Evolutionary conservation across 495 filamentous ascomycete species (phyloP), one percentile per base, ranked within the genome.

Genomic region (Pyrenopolyporus hunteri): DNA sequence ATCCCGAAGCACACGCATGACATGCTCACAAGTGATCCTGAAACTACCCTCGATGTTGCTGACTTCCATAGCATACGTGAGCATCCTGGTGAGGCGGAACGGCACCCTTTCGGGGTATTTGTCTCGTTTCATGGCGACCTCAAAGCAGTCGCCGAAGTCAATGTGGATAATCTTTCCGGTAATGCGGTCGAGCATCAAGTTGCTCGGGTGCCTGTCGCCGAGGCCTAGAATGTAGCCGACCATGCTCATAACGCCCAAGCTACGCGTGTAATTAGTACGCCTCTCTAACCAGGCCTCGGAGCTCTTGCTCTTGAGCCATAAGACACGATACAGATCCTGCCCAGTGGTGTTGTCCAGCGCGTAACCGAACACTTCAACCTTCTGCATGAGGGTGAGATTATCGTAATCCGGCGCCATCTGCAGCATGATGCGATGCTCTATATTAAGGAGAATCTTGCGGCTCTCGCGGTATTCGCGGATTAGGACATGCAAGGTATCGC

Each of bases 391-490:
- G 0, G 94, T 97, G 10, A 99, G 84, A 62, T 95, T 97, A 62
- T 99, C 94, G 69, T 97, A 98, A 72, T 99, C 94, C 1, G 94
- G 95, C 9, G 94, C 94, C 94, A 99, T 99, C 71, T 99, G 94
- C 28, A 99, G 80, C 94, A 99, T 99, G 68, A 99, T 98, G 19
- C 94, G 89, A 67, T 99, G 94, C 74, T 99, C 94, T 59, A 99
- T 99, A 65, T 99, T 99, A 40, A 99, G 86, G 19, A 99, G 80
- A 59, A 99, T 99, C 67, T 96, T 95, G 23, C 94, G 87, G 51
- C 90, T 94, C 71, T 99, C 95, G 47, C 94, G 86, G 70, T 99
- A 99, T 71, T 99, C 94, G 51, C 95, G 86, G 68, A 99, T 98
- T 14, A 99, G 81, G 14, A 96, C 89, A 69, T 99, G 94, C 33